Evolutionary conservation across 2,329 filamentous ascomycete genomes (phyloP).

Genomic region (Fusarium proliferatum): DNA sequence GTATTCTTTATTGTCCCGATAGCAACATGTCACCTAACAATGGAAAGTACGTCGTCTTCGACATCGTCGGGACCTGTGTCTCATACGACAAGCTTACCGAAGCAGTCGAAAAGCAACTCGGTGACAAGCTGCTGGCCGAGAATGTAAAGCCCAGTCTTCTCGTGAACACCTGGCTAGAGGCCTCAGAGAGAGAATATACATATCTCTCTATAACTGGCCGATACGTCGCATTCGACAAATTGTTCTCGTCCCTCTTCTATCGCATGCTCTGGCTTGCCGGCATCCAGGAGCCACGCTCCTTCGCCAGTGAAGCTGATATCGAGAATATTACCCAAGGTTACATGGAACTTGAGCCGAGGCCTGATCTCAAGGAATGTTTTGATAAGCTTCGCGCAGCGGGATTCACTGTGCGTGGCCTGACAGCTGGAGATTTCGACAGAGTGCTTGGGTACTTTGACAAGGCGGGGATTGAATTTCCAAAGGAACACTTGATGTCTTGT

Average conservation of each 20-base stretch:
- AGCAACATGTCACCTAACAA: background rate
- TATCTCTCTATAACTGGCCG: too few relatives aligned
- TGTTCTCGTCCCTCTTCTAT: slow-evolving; percentile 60
- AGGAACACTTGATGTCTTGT: slow-evolving; percentile 29
- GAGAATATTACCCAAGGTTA: slow-evolving; percentile 49
- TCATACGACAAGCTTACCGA: slow-evolving; percentile 40
- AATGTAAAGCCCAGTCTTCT: slow-evolving; percentile 56
- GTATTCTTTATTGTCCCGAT: background rate
- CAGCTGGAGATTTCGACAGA: slow-evolving; percentile 26
- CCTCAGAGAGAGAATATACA: too few relatives aligned
- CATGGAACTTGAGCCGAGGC: background rate
- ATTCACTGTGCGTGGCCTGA: slow-evolving; percentile 29
- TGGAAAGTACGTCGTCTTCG: slow-evolving; percentile 31
- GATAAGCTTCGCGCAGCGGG: slow-evolving; percentile 29
- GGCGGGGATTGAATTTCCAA: slow-evolving; percentile 28
- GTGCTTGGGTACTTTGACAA: slow-evolving; percentile 33
- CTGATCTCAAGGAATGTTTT: slow-evolving; percentile 27
- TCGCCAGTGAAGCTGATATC: slow-evolving; percentile 57
- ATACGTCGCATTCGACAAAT: slow-evolving; percentile 56
- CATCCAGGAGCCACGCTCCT: slow-evolving; percentile 53
- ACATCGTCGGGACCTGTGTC: slow-evolving; percentile 29
- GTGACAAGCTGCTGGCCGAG: slow-evolving; percentile 52
- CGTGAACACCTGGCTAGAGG: slow-evolving; percentile 43
- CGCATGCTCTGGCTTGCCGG: slow-evolving; percentile 59
- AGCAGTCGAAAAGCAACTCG: slow-evolving; percentile 55